Conservation (phyloP, 164 flowering plant genomes). For the Sextonia rubra region DNA sequence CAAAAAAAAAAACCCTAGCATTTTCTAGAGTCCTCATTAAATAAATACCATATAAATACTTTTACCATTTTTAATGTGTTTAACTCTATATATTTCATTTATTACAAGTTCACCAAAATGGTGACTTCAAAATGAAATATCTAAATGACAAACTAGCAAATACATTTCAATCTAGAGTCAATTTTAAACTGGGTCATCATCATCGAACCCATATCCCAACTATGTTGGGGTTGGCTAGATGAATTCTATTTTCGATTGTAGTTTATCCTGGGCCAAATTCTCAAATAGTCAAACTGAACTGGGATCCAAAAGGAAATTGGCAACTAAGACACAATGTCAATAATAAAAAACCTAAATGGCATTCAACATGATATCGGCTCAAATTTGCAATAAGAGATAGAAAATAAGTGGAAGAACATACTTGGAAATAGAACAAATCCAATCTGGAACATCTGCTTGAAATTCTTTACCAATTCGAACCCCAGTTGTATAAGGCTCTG, state of each 20-base stretch:
- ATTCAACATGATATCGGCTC: background rate
- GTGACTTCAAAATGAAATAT: no score
- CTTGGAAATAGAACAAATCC: conserved; percentile 62
- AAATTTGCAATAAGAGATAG: background rate
- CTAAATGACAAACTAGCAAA: no score
- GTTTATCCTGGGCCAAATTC: background rate
- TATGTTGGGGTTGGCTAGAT: background rate
- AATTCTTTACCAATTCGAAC: conserved; percentile 77
- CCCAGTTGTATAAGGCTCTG: conserved; percentile 44
- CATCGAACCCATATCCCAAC: background rate
- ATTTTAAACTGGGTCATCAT: background rate
- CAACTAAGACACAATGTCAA: background rate
- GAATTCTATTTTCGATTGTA: background rate
- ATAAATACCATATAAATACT: no score
- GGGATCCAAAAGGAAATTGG: background rate
- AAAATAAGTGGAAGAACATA: conserved; percentile 25
- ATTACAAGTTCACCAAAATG: no score
- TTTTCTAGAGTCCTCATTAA: no score
- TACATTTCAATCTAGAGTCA: background rate
- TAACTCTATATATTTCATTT: no score
- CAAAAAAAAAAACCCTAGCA: no score
- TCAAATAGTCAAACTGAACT: background rate
- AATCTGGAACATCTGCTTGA: conserved; percentile 78
- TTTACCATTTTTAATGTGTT: no score
- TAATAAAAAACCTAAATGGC: background rate